Conservation (phyloP, 1,139 yeast species). For the Blastobotrys serpentis region DNA sequence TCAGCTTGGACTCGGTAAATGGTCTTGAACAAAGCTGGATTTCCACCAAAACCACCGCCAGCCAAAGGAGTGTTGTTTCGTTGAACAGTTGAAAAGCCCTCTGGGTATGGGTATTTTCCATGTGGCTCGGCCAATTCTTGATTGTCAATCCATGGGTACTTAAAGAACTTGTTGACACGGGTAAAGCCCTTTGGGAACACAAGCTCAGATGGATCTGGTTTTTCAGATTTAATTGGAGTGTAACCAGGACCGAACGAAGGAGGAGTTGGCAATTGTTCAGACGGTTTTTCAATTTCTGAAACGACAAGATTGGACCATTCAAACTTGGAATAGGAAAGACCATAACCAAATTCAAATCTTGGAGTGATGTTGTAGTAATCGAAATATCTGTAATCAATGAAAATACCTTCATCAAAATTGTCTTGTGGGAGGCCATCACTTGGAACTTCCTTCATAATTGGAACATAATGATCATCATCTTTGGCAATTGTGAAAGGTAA, state of each 20-base stretch:
- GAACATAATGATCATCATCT: conserved; percentile 54
- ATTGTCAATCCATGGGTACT: conserved; percentile 33
- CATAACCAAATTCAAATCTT: conserved; percentile 61
- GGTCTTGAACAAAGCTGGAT: conserved; percentile 46
- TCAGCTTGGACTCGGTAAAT: conserved; percentile 51
- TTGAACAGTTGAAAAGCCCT: conserved; percentile 48
- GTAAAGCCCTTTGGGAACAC: conserved; percentile 45
- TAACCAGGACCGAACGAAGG: conserved; percentile 39
- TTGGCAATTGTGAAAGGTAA: conserved; percentile 64
- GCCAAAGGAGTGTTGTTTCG: conserved; percentile 42
- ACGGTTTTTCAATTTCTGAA: conserved; percentile 46
- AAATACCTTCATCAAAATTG: conserved; percentile 36
- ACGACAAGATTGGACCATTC: conserved; percentile 39
- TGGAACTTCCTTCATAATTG: conserved; percentile 41
- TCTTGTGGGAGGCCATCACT: conserved; percentile 45
- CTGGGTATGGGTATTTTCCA: conserved; percentile 52
- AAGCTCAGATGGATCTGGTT: conserved; percentile 44
- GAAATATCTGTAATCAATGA: conserved; percentile 53
- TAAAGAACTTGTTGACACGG: conserved; percentile 17
- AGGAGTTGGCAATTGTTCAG: conserved; percentile 52
- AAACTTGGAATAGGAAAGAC: conserved; percentile 56
- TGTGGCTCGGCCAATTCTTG: conserved; percentile 22
- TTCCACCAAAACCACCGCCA: conserved; percentile 59
- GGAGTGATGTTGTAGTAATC: conserved; percentile 58
- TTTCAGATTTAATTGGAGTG: conserved; percentile 42